Percentiles rank a stretch among this genome's conserved stretches.
Evolutionary conservation across 2,329 filamentous ascomycete genomes (phyloP).

Genomic region (Aphanoascus verrucosus): DNA sequence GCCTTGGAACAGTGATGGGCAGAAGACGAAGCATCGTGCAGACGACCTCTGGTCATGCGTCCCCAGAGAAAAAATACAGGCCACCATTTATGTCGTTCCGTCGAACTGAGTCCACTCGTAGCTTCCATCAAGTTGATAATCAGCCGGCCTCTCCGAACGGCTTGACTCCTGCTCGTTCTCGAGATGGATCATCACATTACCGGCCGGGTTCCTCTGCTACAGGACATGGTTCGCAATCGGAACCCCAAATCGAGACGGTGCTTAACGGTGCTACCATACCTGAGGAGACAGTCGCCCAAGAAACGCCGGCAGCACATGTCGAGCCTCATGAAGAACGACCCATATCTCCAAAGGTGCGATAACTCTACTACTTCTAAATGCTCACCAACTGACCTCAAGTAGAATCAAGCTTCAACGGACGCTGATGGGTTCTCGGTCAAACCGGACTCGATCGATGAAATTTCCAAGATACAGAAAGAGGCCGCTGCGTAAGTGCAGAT

Average conservation of each 20-base stretch:
- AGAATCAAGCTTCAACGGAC: constrained; percentile 25
- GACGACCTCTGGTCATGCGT: constrained; percentile 22
- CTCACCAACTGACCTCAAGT: background rate
- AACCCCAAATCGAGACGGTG: constrained; percentile 1
- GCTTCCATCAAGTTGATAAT: constrained; percentile 21
- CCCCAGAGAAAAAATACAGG: constrained; percentile 32
- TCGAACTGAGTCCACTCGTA: constrained; percentile 17
- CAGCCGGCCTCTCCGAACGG: constrained; percentile 20
- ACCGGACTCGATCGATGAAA: constrained; percentile 35
- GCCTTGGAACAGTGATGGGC: constrained; percentile 40
- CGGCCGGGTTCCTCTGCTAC: constrained; percentile 12
- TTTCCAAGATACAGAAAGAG: constrained; percentile 37
- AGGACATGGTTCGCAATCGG: background rate
- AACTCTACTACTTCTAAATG: background rate
- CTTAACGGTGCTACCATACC: constrained; percentile 6
- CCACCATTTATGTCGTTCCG: constrained; percentile 29
- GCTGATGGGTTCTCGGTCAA: constrained; percentile 34
- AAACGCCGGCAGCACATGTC: background rate
- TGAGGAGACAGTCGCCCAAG: background rate
- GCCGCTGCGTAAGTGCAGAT: constrained; percentile 27
- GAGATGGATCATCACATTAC: constrained; percentile 11
- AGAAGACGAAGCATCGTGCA: constrained; percentile 35
- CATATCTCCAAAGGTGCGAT: constrained; percentile 5
- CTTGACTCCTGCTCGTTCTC: constrained; percentile 19
- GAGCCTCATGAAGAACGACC: background rate